These are phyloP conservation scores for Epichloe glyceriae DNA, from an alignment of 2,329 filamentous ascomycete species.

Conservation along the genomic window DNA sequence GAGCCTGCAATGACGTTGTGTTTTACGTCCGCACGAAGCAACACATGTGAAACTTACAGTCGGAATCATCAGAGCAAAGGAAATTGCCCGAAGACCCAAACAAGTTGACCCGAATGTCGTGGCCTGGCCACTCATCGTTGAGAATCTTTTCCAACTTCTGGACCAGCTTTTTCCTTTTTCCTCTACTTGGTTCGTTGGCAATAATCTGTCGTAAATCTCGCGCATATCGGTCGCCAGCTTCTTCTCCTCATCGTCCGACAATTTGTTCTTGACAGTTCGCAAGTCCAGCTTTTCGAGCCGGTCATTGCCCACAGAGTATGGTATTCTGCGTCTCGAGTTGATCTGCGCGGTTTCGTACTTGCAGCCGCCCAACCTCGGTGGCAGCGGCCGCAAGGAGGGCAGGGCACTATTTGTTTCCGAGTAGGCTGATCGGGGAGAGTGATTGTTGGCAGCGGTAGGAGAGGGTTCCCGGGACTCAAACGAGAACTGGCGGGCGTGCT, in stretches of 20 bases:
- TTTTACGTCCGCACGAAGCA: neutral
- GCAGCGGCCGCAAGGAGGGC: slow-evolving; percentile 53
- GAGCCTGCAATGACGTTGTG: neutral
- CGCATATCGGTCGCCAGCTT: slow-evolving; percentile 72
- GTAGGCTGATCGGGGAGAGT: slow-evolving; percentile 80
- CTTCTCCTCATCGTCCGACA: slow-evolving; percentile 60
- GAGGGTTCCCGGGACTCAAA: slow-evolving; percentile 70
- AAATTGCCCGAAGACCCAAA: slow-evolving; percentile 98
- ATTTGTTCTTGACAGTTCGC: slow-evolving; percentile 56
- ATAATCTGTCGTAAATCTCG: slow-evolving; percentile 70
- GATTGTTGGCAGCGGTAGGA: slow-evolving; percentile 60
- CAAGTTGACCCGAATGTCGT: slow-evolving; percentile 78
- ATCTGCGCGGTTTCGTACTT: slow-evolving; percentile 81
- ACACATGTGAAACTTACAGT: slow-evolving; percentile 51
- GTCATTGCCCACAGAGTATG: slow-evolving; percentile 79
- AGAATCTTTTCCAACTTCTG: slow-evolving; percentile 77
- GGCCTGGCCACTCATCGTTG: slow-evolving; percentile 82
- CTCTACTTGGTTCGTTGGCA: slow-evolving; percentile 71
- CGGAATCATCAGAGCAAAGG: slow-evolving; percentile 88
- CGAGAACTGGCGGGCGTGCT: slow-evolving; percentile 71
- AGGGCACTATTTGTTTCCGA: slow-evolving; percentile 73
- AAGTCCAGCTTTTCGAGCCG: slow-evolving; percentile 58
- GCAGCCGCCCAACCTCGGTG: slow-evolving; percentile 51
- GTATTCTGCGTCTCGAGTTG: slow-evolving; percentile 73
- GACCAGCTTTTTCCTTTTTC: slow-evolving; percentile 60